A percentile compares a stretch with the other conserved stretches of the same genome.
Conservation (phyloP, 208 protist species). For the Acanthamoeba castellanii region DNA sequence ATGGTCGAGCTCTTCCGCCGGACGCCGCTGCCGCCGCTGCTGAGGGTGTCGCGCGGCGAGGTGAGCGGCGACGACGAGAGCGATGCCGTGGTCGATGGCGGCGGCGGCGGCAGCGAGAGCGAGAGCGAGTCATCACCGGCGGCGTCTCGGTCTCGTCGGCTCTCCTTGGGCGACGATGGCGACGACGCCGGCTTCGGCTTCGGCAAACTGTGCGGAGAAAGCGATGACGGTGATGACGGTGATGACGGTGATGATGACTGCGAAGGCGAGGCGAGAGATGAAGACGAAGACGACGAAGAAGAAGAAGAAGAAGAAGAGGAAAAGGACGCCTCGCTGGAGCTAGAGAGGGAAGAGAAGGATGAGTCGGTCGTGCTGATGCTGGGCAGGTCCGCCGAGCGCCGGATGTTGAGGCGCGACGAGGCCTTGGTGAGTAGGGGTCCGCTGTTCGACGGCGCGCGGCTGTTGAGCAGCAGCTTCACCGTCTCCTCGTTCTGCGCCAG, state of each 20-base stretch:
- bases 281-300: background rate
- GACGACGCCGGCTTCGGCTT: too few relatives aligned
- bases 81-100: background rate
- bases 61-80: background rate
- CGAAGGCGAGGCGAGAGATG: background rate
- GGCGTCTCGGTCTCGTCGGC: background rate
- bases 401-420: background rate
- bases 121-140: background rate
- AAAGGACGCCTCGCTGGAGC: background rate
- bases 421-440: background rate
- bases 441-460: background rate
- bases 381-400: background rate
- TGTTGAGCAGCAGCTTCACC: background rate
- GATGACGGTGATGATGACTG: too few relatives aligned
- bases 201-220: too few relatives aligned
- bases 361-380: background rate
- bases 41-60: background rate
- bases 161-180: background rate
- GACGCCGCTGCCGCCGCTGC: background rate
- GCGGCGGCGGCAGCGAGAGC: background rate
- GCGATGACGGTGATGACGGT: too few relatives aligned
- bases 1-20: background rate
- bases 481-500: conserved; percentile 27
- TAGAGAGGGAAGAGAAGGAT: background rate
- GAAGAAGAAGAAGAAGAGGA: background rate